These are phyloP conservation scores for Austroboletus novae-zelandiae DNA, from an alignment of 1,284 basidiomycete species.

Conservation along the genomic window DNA sequence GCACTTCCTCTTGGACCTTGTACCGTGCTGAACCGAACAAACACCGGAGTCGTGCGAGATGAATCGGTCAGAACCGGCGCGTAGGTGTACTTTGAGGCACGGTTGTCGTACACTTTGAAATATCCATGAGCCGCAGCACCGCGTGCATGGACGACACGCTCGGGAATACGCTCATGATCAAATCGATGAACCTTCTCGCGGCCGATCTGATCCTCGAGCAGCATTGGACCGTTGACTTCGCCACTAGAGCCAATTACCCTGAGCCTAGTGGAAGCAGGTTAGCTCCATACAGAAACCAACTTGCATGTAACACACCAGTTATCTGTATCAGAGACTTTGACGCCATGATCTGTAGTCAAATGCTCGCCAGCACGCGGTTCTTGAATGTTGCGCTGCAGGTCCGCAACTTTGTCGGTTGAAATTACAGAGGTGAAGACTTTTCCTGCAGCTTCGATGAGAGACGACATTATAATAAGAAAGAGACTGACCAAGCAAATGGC, in stretches of 20 bases:
- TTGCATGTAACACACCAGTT: constrained; percentile 49
- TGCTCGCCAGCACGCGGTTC: constrained; percentile 37
- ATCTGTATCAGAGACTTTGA: constrained; percentile 59
- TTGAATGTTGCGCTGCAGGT: constrained; percentile 45
- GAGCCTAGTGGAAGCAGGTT: constrained; percentile 42
- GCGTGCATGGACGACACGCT: constrained; percentile 73
- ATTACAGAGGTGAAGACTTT: constrained; percentile 7
- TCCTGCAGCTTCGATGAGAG: constrained; percentile 13
- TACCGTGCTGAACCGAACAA: constrained; percentile 82
- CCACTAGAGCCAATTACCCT: constrained; percentile 44
- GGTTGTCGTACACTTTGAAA: constrained; percentile 69
- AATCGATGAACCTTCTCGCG: constrained; percentile 76
- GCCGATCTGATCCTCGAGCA: constrained; percentile 67
- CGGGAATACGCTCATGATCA: constrained; percentile 86
- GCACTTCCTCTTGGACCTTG: constrained; percentile 75
- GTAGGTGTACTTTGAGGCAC: constrained; percentile 61
- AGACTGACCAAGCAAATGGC: background rate
- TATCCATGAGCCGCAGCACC: constrained; percentile 80
- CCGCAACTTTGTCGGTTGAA: constrained; percentile 28
- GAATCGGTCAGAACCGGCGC: constrained; percentile 73
- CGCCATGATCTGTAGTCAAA: constrained; percentile 63
- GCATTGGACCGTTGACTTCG: constrained; percentile 45
- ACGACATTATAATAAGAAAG: constrained; percentile 19
- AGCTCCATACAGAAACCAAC: constrained; percentile 4
- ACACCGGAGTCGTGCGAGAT: constrained; percentile 67